A percentile compares a stretch with the other conserved stretches of the same genome.
Conservation (phyloP, 75 land plant species). For the Selaginella moellendorffii region DNA sequence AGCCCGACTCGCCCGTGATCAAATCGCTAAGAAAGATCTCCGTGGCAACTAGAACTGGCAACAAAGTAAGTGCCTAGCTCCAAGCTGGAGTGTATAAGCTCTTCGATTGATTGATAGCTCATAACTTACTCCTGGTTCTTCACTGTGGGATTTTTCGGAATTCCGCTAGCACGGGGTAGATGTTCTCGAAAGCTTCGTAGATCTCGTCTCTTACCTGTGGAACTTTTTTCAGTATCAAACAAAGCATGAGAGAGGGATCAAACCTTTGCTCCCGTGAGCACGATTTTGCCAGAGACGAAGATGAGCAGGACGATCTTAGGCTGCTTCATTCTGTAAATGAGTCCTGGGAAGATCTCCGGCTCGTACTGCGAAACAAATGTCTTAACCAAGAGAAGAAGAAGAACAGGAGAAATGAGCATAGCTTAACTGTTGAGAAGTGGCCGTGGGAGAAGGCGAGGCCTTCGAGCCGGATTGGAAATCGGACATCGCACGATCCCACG, state of each 20-base stretch:
- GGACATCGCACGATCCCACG: slow-evolving; percentile 1
- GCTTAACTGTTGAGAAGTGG: slow-evolving; percentile 2
- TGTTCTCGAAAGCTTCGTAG: slow-evolving; percentile 65
- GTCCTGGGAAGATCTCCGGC: slow-evolving; percentile 11
- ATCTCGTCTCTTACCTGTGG: slow-evolving; percentile 62
- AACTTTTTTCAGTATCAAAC: no score
- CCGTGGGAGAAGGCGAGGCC: not conserved
- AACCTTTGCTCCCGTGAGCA: slow-evolving; percentile 9
- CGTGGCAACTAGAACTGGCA: no score
- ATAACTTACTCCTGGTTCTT: no score
- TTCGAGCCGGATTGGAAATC: not conserved
- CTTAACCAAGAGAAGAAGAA: no score
- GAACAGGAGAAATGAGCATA: no score
- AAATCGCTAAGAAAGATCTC: no score
- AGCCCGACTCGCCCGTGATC: no score
- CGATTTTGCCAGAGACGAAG: slow-evolving; percentile 10
- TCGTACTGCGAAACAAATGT: no score
- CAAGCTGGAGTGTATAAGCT: no score
- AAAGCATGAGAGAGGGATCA: no score
- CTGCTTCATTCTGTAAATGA: slow-evolving; percentile 8
- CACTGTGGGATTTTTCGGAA: slow-evolving; percentile 34
- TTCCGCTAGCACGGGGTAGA: slow-evolving; percentile 79
- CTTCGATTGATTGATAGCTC: no score
- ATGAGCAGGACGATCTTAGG: slow-evolving; percentile 11
- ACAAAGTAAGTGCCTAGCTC: no score